Base-by-base conservation (phyloP, 1,284 basidiomycete genomes). In the Ganoderma leucocontextum region DNA sequence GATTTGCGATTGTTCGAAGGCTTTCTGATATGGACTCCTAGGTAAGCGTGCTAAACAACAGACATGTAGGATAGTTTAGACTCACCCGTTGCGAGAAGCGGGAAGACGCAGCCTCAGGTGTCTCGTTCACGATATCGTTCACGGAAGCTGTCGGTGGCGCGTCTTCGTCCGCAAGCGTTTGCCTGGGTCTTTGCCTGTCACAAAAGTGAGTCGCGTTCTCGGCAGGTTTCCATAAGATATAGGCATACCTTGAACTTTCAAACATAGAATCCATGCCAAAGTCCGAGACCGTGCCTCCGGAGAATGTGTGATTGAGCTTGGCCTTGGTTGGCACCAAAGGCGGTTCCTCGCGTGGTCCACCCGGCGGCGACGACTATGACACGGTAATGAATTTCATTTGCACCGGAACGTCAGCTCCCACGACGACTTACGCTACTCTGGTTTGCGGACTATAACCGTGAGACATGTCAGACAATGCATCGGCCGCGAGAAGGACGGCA, bases 251-350 rank as follows among this genome's bases (percentile, higher is more conserved):
- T 38, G 89, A 83, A 69, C 85, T 91, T 76, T 92, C 87, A 72
- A 93, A 93, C 91, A 93, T 92, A 25, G 92, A 92, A 70, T 92
- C 91, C 81, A 91, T 88, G 1, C 91, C 92, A 79, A 92, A 93
- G 68, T 91, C 90, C 15, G 88, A 85, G 0, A 87, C 83, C 25
- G 87, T 82, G 19, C 86, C 86, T 61, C 89, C 85, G n/a, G 88
- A 83, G 19, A 92, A 81, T 7, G 86, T 84, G 63, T 89, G 85
- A 75, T 89, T 92, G 81, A 93, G 85, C 77, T 93, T 93, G 25
- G 92, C 92, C 76, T 93, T 92, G 0, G 91, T 93, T 67, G 85
- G 88, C 17, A 93, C 88, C 13, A 91, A 83, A 8, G 91, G 90
- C 55, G 86, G 82, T 66, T 93, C 91, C 69, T 92, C 90, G 36